Percentiles rank a stretch among this genome's conserved stretches.
These are phyloP conservation scores for Ophidiomyces ophidiicola DNA, from an alignment of 2,329 filamentous ascomycete genomes.

Conservation along the genomic window DNA sequence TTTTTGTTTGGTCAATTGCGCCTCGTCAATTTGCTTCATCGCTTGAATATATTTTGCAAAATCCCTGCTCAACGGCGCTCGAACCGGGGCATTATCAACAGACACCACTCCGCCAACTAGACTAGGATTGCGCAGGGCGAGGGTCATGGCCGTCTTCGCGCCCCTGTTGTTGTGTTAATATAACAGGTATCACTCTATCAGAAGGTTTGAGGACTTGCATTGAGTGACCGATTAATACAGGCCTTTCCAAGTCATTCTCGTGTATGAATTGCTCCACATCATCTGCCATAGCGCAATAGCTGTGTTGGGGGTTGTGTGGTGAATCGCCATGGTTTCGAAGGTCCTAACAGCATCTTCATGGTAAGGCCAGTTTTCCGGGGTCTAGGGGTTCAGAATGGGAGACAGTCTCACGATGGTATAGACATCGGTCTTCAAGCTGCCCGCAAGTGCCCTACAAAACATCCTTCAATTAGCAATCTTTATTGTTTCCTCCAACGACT, in stretches of 20 bases:
- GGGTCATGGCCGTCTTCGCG: constrained; percentile 75
- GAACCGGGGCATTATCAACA: constrained; percentile 79
- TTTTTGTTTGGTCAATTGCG: constrained; percentile 53
- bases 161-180: constrained; percentile 42
- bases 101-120: constrained; percentile 57
- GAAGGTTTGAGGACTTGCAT: constrained; percentile 48
- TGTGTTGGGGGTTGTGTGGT: constrained; percentile 58
- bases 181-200: neutral
- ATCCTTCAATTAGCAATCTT: neutral
- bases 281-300: constrained; percentile 65
- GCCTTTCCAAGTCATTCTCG: constrained; percentile 48
- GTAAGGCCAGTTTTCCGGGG: too few relatives aligned
- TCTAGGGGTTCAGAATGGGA: too few relatives aligned
- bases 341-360: constrained; percentile 43
- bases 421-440: constrained; percentile 60
- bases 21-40: constrained; percentile 69
- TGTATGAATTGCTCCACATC: constrained; percentile 69
- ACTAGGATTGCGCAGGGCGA: constrained; percentile 57
- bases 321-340: constrained; percentile 86
- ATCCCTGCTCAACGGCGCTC: constrained; percentile 55
- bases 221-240: constrained; percentile 74
- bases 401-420: constrained; percentile 62
- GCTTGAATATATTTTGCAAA: constrained; percentile 50
- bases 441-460: constrained; percentile 56
- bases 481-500: neutral